These are phyloP conservation scores for Macaranga tanarius DNA, from an alignment of 441 rosid species.

Conservation along the genomic window DNA sequence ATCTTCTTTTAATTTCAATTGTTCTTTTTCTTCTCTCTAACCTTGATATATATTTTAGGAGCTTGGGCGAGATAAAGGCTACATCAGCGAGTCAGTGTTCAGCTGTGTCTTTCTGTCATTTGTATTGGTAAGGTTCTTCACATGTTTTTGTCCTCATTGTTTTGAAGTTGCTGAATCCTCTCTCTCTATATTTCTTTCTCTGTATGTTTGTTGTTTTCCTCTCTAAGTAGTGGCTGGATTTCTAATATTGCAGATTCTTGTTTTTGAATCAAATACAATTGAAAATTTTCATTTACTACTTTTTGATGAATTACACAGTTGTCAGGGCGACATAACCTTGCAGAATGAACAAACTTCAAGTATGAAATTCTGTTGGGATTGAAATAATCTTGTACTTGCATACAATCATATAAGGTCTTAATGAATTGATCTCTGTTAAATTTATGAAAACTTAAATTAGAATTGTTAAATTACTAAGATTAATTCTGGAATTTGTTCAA, in stretches of 20 bases:
- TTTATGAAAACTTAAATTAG: neutral
- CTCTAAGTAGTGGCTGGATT: slow-evolving; percentile 1
- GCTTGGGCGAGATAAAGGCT: slow-evolving; percentile 93
- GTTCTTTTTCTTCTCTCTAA: slow-evolving; percentile 1
- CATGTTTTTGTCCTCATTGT: slow-evolving; percentile 1
- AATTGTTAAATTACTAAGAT: neutral
- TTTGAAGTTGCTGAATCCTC: neutral
- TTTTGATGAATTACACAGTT: neutral
- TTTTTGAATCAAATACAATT: neutral
- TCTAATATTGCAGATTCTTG: neutral
- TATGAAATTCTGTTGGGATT: neutral
- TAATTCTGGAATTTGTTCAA: neutral
- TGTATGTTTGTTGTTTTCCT: slow-evolving; percentile 16
- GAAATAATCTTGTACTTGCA: neutral
- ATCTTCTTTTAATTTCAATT: neutral
- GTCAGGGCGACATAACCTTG: neutral
- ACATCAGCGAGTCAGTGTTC: slow-evolving; percentile 90
- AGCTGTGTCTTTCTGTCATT: slow-evolving; percentile 64
- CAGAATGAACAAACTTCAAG: slow-evolving; percentile 4
- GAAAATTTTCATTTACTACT: neutral
- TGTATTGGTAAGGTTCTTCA: slow-evolving; percentile 56
- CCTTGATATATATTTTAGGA: slow-evolving; percentile 49
- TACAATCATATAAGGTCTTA: neutral
- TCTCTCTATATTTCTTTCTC: neutral
- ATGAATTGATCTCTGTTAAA: neutral